Evolutionary conservation across 371 early-diverging fungal species (phyloP), one percentile per base, ranked within the genome.

Genomic region (Mortierella sp.): DNA sequence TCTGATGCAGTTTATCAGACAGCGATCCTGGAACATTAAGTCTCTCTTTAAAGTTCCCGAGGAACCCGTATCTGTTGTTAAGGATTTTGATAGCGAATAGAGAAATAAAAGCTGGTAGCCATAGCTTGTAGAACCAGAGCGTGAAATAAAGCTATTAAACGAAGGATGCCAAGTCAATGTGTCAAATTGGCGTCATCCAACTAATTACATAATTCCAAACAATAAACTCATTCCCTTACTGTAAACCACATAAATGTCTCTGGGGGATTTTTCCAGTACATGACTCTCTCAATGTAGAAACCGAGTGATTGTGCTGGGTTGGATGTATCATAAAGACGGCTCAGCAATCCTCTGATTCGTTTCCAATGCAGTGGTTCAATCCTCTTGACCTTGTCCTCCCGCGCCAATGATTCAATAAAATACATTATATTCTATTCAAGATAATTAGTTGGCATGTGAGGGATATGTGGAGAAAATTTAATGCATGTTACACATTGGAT

Each of bases 291-390:
- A 7, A 75, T 29, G 55, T 80, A 80, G 26, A 80, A 61, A 0
- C 75, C 81, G 32, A 80, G 61, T 3, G 71, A 70, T 56, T 80
- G 81, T 3, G 59, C 75, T 23, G 81, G 71, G 28, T 22, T 71
- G 40, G 81, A 71, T 2, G 71, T 61, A 34, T 80, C 81, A 32
- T 74, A 80, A 28, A 80, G 72, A 53, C 81, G 71, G 49, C 81
- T 74, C 58, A 80, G 54, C 7, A 80, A 17, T 5, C 61, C 65
- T 28, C 49, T 66, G 19, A 80, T 75, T 28, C 64, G 66, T 26
- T 70, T 68, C 81, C 75, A 75, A 6, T 80, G 70, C 6, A 80
- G 32, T 3, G 81, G 75, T 51, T 80, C 75, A 2, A 57, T 23
- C 65, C 71, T 70, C 8, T 26, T 22, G 34, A 26, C 51, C n/a